Percentiles rank a stretch among this genome's conserved stretches.
phyloP scores from a whole-genome alignment of 176 grass and related monocot genomes.

The Juncus inflexus region DNA sequence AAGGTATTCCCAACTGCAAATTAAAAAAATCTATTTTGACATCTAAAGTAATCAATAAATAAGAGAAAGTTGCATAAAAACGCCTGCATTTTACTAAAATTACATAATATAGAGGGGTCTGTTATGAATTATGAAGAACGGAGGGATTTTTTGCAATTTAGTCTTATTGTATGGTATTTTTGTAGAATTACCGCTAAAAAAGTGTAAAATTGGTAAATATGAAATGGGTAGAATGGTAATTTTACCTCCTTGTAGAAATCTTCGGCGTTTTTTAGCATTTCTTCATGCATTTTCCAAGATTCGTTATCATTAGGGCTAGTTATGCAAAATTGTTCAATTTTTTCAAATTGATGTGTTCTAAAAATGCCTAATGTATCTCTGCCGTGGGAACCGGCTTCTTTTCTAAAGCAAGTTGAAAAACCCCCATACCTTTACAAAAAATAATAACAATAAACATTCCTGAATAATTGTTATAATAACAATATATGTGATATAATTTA shows the following conservation, averaged over 20 bases:
- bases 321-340: slow-evolving; percentile 86
- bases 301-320: slow-evolving; percentile 71
- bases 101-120: too few species aligned
- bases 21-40: background rate
- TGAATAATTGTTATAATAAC: too few species aligned
- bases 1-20: slow-evolving; percentile 72
- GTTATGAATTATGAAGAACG: too few species aligned
- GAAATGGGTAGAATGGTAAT: background rate
- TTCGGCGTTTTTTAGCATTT: slow-evolving; percentile 89
- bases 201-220: too few species aligned
- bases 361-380: slow-evolving; percentile 88
- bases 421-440: slow-evolving; percentile 62
- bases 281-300: slow-evolving; percentile 77
- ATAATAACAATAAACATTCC: slow-evolving; percentile 3
- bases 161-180: too few species aligned
- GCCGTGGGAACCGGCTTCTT: slow-evolving; percentile 90
- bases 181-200: too few species aligned
- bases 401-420: slow-evolving; percentile 94
- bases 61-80: too few species aligned
- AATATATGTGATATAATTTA: too few species aligned
- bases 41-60: too few species aligned
- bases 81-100: too few species aligned
- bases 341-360: slow-evolving; percentile 94
- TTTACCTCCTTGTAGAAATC: slow-evolving; percentile 69
- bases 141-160: too few species aligned